phyloP scores from a whole-genome alignment of 176 grass and related monocot species.

The Olyra latifolia region DNA sequence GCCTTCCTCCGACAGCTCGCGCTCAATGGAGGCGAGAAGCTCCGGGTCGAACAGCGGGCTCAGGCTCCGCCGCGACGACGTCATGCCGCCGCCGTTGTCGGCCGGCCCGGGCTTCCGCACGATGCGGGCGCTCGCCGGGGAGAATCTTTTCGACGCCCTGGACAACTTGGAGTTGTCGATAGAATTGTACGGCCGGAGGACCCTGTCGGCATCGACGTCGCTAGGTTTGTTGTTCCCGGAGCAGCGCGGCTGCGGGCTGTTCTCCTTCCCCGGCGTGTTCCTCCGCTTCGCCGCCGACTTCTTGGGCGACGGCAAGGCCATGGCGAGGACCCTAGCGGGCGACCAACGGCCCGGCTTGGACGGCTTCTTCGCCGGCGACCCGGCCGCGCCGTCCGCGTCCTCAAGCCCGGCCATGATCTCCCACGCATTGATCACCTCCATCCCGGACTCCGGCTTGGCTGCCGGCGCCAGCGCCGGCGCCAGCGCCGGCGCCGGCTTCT shows the following conservation, averaged over 20 bases:
- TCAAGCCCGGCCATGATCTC: slow-evolving; percentile 92
- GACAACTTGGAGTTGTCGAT: slow-evolving; percentile 74
- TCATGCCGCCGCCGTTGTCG: slow-evolving; percentile 34
- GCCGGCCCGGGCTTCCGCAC: slow-evolving; percentile 41
- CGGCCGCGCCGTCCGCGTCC: slow-evolving; percentile 36
- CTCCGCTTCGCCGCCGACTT: slow-evolving; percentile 36
- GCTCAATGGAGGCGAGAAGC: slow-evolving; percentile 81
- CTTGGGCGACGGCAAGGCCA: slow-evolving; percentile 58
- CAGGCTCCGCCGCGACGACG: slow-evolving; percentile 78
- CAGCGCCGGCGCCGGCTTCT: slow-evolving; percentile 21
- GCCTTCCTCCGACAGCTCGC: slow-evolving; percentile 71
- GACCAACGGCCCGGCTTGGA: slow-evolving; percentile 59
- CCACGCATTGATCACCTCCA: slow-evolving; percentile 91
- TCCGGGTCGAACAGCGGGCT: slow-evolving; percentile 94
- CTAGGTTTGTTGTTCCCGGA: slow-evolving; percentile 37
- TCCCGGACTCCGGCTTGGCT: slow-evolving; percentile 39
- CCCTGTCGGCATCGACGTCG: slow-evolving; percentile 42
- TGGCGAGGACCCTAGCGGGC: slow-evolving; percentile 48
- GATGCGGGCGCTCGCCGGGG: slow-evolving; percentile 49
- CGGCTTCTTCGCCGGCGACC: slow-evolving; percentile 70
- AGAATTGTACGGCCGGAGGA: slow-evolving; percentile 72
- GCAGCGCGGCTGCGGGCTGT: slow-evolving; percentile 64
- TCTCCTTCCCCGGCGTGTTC: slow-evolving; percentile 75
- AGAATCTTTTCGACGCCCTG: slow-evolving; percentile 56
- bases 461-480: background rate